Evolutionary conservation across 495 filamentous ascomycete genomes (phyloP), one percentile per base, ranked within the genome.

Genomic region (Aspergillus asperescens): DNA sequence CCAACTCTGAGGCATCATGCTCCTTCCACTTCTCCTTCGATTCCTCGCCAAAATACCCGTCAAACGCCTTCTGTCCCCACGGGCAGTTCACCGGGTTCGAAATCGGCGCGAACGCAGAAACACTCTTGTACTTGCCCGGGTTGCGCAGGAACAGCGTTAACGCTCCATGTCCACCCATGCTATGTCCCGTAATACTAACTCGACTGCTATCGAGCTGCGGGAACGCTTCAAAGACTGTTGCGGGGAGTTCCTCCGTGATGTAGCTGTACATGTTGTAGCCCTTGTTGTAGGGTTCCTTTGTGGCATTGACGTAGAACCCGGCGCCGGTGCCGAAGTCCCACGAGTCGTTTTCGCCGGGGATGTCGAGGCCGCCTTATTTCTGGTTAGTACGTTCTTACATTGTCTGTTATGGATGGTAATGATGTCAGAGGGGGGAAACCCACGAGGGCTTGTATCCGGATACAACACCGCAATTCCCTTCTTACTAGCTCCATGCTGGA

Each of bases 111-210:
- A 95, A 95, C 2, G 93, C 93, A 39, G 82, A 88, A 29, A 91
- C 88, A 55, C 81, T 86, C 67, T 85, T 83, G 74, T 96, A 98
- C 73, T 81, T 84, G 13, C 86, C 89, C 1, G 92, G 89, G 67
- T 96, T 87, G 67, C 87, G 90, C 18, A 98, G 78, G 72, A 86
- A 96, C 77, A 96, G 69, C 44, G 89, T 95, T 56, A 98, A 73
- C 41, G 93, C 93, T 19, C 93, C 93, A 69, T 97, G 93, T 0
- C 93, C 93, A 59, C 93, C 93, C 93, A 98, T 98, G 60, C 81
- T 86, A 68, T 97, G 93, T 3, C 93, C 93, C 29, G 85, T 90
- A 58, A 98, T 92, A 62, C 83, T 83, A 29, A 96, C 81, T 0
- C 83, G 71, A 13, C 59, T 70, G 0, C 62, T 44, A 65, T 96